Conservation (phyloP, 768 basidiomycete species). For the Rickenella mellea region DNA sequence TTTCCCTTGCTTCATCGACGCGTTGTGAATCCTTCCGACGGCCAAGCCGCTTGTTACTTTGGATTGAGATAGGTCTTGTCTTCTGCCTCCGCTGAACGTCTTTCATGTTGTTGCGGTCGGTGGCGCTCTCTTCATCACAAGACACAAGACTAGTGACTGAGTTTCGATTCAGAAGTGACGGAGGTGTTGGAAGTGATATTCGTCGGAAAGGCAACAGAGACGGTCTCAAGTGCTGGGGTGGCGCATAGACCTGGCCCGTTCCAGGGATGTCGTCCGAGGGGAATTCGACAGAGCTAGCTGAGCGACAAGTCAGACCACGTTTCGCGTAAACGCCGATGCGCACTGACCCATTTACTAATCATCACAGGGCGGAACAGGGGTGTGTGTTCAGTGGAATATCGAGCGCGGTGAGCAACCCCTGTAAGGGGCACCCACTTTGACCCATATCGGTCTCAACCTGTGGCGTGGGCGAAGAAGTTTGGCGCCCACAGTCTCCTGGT, state of each 20-base stretch:
- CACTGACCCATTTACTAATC: no score
- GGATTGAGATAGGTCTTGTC: conserved; percentile 28
- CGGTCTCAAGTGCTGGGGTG: conserved; percentile 3
- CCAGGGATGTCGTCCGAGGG: no score
- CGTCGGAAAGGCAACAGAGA: conserved; percentile 27
- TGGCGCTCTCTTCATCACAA: conserved; percentile 51
- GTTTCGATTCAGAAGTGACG: conserved; percentile 41
- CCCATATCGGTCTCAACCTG: no score
- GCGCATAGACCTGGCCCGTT: conserved; percentile 1
- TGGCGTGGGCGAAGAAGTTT: no score
- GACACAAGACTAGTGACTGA: conserved; percentile 67
- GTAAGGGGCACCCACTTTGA: no score
- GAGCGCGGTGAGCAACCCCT: no score
- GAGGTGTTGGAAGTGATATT: conserved; percentile 31
- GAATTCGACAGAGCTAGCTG: no score
- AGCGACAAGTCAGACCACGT: no score
- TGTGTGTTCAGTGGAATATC: no score
- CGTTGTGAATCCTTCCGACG: conserved; percentile 28
- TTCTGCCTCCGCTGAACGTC: conserved; percentile 18
- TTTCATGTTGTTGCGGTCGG: conserved; percentile 19
- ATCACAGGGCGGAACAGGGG: no score
- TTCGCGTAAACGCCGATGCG: no score
- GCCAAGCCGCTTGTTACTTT: conserved; percentile 28
- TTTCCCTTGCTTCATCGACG: conserved; percentile 36
- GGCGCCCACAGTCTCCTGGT: no score